Conservation (phyloP, 2,329 filamentous ascomycete species). For the Monosporascus sp. region DNA sequence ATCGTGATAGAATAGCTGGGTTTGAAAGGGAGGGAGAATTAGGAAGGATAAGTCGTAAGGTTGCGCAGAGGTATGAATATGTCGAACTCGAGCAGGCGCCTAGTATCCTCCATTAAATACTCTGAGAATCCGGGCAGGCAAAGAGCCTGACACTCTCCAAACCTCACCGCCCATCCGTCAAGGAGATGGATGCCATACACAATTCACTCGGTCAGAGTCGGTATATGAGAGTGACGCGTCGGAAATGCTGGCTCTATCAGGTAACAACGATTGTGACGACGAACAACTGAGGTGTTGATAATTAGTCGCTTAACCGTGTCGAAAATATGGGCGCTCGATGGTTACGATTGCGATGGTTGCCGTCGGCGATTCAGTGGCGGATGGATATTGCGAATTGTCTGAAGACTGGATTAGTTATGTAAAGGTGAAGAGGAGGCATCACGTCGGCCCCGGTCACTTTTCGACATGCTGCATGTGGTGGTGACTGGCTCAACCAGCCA, state of each 20-base stretch:
- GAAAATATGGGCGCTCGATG: not conserved
- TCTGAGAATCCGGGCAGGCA: slow-evolving; percentile 35
- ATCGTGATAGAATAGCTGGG: too few species aligned
- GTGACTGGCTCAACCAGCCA: too few species aligned
- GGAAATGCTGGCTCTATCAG: not conserved
- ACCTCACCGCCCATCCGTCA: slow-evolving; percentile 43
- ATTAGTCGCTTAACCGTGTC: too few species aligned
- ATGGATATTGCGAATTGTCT: not conserved
- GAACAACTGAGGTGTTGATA: too few species aligned
- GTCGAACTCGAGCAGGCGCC: too few species aligned
- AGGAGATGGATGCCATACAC: not conserved
- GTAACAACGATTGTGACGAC: not conserved
- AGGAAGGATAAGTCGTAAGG: too few species aligned
- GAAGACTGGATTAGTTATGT: too few species aligned
- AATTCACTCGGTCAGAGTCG: not conserved
- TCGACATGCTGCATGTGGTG: too few species aligned
- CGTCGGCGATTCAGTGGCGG: not conserved
- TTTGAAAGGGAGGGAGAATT: too few species aligned
- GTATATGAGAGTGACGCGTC: not conserved
- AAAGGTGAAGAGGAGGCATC: too few species aligned
- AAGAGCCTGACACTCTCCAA: slow-evolving; percentile 40
- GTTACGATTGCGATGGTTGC: not conserved
- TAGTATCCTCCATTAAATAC: slow-evolving; percentile 1
- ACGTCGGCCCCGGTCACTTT: too few species aligned
- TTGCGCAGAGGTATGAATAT: not conserved